Base-by-base conservation (phyloP, 768 basidiomycete species). In the Gloeophyllum trabeum region DNA sequence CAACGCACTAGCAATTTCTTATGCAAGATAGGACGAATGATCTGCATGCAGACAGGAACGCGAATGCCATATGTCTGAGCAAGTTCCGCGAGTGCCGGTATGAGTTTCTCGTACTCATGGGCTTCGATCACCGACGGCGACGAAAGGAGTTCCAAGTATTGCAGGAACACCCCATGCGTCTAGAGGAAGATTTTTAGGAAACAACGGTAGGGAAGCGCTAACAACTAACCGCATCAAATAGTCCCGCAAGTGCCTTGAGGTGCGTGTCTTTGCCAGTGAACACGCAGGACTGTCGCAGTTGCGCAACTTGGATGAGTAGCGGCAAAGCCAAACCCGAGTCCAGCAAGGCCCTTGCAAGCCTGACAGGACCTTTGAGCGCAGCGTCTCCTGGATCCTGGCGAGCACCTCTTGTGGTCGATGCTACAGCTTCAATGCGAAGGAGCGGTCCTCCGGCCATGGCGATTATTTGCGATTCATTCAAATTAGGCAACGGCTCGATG, bases 381-480 rank as follows among this genome's bases (percentile, higher is more conserved):
- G 70, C 73, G 48, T 88, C 81, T 6, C 66, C 64, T 35, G 78
- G 75, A 54, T 85, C 81, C 25, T 81, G 65, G 41, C 78, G 69
- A 21, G 85, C 79, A 39, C 88, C 88, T 40, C 88, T 81, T 7
- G 81, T 75, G 13, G 61, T 53, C 1, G 86, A 87, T n/a, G 87
- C 84, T 10, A 90, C 73, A 2, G 89, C 85, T 64, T 98, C 94
- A 34, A 82, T 80, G 23, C 91, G 79, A 41, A 99, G 71, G 21
- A 76, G 71, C 3, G 86, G 79, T 3, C 96, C 96, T 36, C 93
- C 90, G 4, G 86, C 88, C 79, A 96, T 93, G 4, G 89, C 89
- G 30, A 71, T 59, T 40, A 98, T 78, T 59, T 98, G 93, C 0
- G 79, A 69, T 46, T 96, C 90, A 0, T 91, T 87, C 26, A 97